Conservation (phyloP, 108 stramenopile species). For the Skeletonema grethae region DNA sequence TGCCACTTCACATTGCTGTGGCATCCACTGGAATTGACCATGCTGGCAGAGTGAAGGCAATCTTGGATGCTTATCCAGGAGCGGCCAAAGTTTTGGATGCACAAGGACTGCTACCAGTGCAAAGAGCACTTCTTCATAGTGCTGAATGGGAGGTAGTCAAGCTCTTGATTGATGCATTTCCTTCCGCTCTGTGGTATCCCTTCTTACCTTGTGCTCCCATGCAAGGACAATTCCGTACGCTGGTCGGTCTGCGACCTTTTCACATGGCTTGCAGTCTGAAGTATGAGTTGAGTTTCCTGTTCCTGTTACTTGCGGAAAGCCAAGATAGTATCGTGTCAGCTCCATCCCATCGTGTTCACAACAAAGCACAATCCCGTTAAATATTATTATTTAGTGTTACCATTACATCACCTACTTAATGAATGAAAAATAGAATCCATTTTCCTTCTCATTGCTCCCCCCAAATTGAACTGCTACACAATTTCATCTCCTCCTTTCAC, state of each 20-base stretch:
- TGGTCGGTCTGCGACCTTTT: constrained; percentile 29
- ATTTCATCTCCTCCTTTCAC: neutral
- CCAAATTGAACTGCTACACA: neutral
- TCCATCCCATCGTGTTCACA: neutral
- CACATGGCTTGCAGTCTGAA: constrained; percentile 22
- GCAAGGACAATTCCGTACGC: neutral
- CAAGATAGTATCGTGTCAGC: neutral
- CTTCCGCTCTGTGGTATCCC: constrained; percentile 7
- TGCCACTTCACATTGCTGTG: constrained; percentile 16
- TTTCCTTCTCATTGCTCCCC: neutral
- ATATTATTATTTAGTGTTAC: neutral
- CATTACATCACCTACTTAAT: neutral
- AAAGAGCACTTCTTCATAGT: constrained; percentile 19
- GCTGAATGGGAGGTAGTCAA: constrained; percentile 20
- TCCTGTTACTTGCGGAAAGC: neutral
- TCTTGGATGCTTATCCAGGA: constrained; percentile 8
- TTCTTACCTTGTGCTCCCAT: constrained; percentile 9
- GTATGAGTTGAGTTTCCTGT: constrained; percentile 20
- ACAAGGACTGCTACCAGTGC: constrained; percentile 28
- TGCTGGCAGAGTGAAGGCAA: constrained; percentile 3
- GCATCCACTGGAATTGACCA: constrained; percentile 19
- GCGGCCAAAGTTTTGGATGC: constrained; percentile 12
- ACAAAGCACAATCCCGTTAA: neutral
- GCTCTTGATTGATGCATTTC: constrained; percentile 10
- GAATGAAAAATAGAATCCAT: neutral